These are phyloP conservation scores for Litchi chinensis DNA, from an alignment of 345 rosid species.

Conservation along the genomic window DNA sequence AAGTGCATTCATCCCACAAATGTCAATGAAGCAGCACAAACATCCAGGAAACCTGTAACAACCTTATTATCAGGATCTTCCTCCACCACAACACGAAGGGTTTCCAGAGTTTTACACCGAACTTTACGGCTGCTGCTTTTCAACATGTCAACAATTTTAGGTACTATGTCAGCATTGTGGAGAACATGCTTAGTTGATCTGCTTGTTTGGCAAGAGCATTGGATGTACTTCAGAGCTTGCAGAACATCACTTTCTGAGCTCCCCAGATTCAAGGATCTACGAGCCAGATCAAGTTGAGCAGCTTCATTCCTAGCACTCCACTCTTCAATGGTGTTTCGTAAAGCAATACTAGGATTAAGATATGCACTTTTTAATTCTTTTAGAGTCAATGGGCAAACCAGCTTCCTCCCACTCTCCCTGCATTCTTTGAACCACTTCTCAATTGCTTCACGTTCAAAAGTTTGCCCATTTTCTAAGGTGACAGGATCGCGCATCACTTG, in stretches of 20 bases:
- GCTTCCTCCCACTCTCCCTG: constrained; percentile 53
- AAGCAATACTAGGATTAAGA: constrained; percentile 77
- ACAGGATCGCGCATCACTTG: constrained; percentile 90
- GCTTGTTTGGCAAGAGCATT: constrained; percentile 58
- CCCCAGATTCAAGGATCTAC: constrained; percentile 56
- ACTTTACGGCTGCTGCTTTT: constrained; percentile 77
- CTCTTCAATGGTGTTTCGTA: constrained; percentile 86
- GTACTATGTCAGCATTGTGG: constrained; percentile 67
- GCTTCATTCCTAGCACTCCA: constrained; percentile 94
- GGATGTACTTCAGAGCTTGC: constrained; percentile 57
- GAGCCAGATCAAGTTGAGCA: constrained; percentile 83
- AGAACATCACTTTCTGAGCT: constrained; percentile 72
- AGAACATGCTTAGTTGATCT: constrained; percentile 54
- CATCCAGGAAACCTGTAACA: constrained; percentile 24
- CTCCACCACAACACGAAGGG: constrained; percentile 73
- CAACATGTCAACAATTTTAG: constrained; percentile 75
- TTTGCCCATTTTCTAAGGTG: constrained; percentile 81
- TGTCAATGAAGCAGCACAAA: constrained; percentile 15
- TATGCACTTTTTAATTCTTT: constrained; percentile 62
- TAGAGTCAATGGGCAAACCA: constrained; percentile 78
- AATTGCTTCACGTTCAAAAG: constrained; percentile 89
- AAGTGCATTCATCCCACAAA: constrained; percentile 6
- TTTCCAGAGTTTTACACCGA: constrained; percentile 71
- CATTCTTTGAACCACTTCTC: constrained; percentile 90
- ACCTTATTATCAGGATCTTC: constrained; percentile 92